Percentiles rank a stretch among this genome's conserved stretches.
These are phyloP conservation scores for Tolypocladium ovalisporum DNA, from an alignment of 2,329 filamentous ascomycete species.

Conservation along the genomic window DNA sequence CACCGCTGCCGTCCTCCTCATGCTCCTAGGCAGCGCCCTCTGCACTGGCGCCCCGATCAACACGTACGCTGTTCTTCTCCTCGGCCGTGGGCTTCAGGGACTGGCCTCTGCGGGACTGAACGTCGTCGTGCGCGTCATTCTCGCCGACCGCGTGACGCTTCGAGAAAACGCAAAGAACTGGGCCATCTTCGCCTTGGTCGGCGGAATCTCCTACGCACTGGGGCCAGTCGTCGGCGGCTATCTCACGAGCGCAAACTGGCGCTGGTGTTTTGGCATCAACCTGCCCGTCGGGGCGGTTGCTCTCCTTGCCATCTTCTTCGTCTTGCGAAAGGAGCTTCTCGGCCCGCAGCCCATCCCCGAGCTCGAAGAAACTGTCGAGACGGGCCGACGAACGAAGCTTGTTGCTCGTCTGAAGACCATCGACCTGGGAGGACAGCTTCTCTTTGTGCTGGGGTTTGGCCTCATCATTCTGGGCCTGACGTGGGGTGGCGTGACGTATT, in stretches of 20 bases:
- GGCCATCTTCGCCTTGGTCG: slow-evolving; percentile 48
- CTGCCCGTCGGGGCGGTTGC: slow-evolving; percentile 43
- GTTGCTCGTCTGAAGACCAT: slow-evolving; percentile 37
- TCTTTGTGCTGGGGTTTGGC: slow-evolving; percentile 45
- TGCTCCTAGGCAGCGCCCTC: slow-evolving; percentile 49
- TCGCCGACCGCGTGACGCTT: slow-evolving; percentile 53
- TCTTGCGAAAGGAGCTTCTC: slow-evolving; percentile 49
- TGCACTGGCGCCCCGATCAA: slow-evolving; percentile 45
- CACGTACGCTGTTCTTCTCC: slow-evolving; percentile 46
- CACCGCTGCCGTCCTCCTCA: slow-evolving; percentile 43
- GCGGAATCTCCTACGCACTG: slow-evolving; percentile 46
- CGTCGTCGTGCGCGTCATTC: slow-evolving; percentile 49
- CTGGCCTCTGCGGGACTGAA: slow-evolving; percentile 49
- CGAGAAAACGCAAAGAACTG: slow-evolving; percentile 52
- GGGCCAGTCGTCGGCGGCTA: slow-evolving; percentile 53
- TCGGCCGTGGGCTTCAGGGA: slow-evolving; percentile 54
- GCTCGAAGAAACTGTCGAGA: slow-evolving; percentile 26
- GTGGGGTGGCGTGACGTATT: slow-evolving; percentile 43
- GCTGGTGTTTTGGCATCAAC: slow-evolving; percentile 57
- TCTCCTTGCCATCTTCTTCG: slow-evolving; percentile 40
- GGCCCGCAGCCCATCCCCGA: slow-evolving; percentile 37
- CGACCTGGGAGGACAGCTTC: slow-evolving; percentile 42
- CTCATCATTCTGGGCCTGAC: slow-evolving; percentile 43
- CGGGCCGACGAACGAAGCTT: slow-evolving; percentile 22
- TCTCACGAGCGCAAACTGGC: slow-evolving; percentile 44